Conservation (phyloP, 257 asterid species). For the Plantago elongata region DNA sequence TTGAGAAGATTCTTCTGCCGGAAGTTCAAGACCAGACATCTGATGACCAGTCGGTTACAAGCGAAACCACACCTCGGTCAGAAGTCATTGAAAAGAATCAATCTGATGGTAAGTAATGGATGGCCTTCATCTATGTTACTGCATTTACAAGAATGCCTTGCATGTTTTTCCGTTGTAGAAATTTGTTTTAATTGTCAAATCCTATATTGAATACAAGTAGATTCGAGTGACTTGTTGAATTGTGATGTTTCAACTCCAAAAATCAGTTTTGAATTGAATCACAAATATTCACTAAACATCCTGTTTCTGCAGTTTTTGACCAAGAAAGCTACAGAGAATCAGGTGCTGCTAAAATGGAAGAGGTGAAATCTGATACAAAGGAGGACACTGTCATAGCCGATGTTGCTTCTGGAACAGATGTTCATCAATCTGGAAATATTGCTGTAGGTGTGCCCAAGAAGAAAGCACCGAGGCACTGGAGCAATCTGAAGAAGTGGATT, state of each 20-base stretch:
- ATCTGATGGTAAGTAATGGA: slow-evolving; percentile 32
- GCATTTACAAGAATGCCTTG: neutral
- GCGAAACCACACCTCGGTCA: slow-evolving; percentile 44
- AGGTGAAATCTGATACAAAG: slow-evolving; percentile 17
- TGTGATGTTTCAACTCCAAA: neutral
- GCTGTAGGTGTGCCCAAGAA: slow-evolving; percentile 37
- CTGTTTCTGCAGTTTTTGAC: slow-evolving; percentile 23
- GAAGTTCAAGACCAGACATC: slow-evolving; percentile 82
- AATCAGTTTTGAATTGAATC: neutral
- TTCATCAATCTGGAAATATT: slow-evolving; percentile 22
- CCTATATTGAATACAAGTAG: neutral
- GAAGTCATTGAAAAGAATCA: slow-evolving; percentile 36
- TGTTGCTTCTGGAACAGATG: slow-evolving; percentile 22
- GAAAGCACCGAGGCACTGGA: slow-evolving; percentile 85
- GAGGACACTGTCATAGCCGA: slow-evolving; percentile 8
- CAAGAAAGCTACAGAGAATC: slow-evolving; percentile 24
- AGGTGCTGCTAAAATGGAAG: slow-evolving; percentile 13
- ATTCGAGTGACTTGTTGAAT: no score
- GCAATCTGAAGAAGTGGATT: slow-evolving; percentile 92
- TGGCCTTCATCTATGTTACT: neutral
- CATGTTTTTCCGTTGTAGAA: neutral
- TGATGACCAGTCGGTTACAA: slow-evolving; percentile 56
- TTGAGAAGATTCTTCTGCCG: slow-evolving; percentile 95
- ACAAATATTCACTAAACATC: neutral
- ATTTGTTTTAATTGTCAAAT: neutral